Evolutionary conservation across 1,139 yeast species (phyloP).

Genomic region (Lodderomyces orthopsilosis): DNA sequence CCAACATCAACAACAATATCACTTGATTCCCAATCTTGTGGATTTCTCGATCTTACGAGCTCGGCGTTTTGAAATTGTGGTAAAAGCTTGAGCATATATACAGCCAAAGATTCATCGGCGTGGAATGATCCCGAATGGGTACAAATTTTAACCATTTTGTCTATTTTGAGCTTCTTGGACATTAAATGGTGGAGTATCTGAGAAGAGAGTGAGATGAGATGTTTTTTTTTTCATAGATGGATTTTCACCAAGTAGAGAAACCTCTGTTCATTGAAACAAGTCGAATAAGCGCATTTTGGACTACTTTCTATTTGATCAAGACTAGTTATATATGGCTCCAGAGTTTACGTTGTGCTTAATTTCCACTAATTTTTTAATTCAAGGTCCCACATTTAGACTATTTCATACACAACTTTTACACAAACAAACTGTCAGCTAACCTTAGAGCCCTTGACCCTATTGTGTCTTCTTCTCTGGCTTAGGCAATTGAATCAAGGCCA

Average conservation of each 20-base stretch:
- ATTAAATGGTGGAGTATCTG: conserved; percentile 5
- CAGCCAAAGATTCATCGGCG: conserved; percentile 97
- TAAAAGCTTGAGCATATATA: conserved; percentile 71
- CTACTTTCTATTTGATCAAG: too few species aligned
- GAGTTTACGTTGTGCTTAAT: too few species aligned
- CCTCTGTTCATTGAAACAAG: too few species aligned
- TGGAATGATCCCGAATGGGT: conserved; percentile 96
- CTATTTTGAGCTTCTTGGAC: conserved; percentile 16
- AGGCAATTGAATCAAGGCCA: conserved; percentile 10
- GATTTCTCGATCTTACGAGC: conserved; percentile 79
- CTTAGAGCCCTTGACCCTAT: too few species aligned
- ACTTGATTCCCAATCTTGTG: conserved; percentile 77
- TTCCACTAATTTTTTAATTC: too few species aligned
- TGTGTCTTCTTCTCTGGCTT: conserved; percentile 9
- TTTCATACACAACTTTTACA: too few species aligned
- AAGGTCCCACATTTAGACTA: too few species aligned
- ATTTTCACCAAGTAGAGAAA: too few species aligned
- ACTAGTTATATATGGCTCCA: too few species aligned
- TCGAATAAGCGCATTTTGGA: too few species aligned
- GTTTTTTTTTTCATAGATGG: not conserved
- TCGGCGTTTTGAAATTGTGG: conserved; percentile 68
- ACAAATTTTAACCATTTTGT: conserved; percentile 54
- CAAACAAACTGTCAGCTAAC: not conserved
- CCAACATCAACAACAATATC: conserved; percentile 95
- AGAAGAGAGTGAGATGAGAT: not conserved